Conservation (phyloP, 305 asterid genomes). For the Fraxinus sp. region DNA sequence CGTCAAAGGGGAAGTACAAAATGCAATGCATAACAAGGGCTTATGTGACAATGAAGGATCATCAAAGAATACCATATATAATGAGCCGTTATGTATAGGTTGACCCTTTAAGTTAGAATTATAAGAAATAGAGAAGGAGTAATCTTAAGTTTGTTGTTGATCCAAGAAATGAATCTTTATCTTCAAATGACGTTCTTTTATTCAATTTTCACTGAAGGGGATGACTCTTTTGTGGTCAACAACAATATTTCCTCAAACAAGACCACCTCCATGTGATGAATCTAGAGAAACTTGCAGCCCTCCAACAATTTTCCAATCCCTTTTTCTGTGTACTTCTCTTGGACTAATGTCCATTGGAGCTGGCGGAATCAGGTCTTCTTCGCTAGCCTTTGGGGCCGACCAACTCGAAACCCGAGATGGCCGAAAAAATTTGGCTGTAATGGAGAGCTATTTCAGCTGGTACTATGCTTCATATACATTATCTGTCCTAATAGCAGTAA, state of each 20-base stretch:
- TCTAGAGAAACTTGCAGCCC: constrained; percentile 34
- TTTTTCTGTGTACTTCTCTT: constrained; percentile 41
- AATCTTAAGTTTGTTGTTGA: background rate
- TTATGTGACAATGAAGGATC: background rate
- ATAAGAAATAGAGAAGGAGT: background rate
- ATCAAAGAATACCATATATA: background rate
- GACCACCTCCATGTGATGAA: constrained; percentile 58
- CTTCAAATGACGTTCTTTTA: background rate
- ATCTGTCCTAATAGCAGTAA: constrained; percentile 44
- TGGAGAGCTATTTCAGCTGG: constrained; percentile 57
- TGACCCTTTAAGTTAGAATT: background rate
- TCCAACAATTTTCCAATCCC: constrained; percentile 43
- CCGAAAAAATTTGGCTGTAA: constrained; percentile 23
- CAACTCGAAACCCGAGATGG: constrained; percentile 44
- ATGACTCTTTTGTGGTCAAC: constrained; percentile 67
- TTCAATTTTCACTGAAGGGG: constrained; percentile 46
- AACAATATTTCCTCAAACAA: constrained; percentile 54
- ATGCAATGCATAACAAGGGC: background rate
- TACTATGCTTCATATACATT: constrained; percentile 50
- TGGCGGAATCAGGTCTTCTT: constrained; percentile 56
- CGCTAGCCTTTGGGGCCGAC: constrained; percentile 64
- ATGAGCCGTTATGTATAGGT: background rate
- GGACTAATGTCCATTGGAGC: constrained; percentile 65
- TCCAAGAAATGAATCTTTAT: background rate
- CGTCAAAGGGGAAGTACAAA: background rate